These are phyloP conservation scores for Spergularia marina DNA, from an alignment of 148 eudicot genomes.

Conservation along the genomic window DNA sequence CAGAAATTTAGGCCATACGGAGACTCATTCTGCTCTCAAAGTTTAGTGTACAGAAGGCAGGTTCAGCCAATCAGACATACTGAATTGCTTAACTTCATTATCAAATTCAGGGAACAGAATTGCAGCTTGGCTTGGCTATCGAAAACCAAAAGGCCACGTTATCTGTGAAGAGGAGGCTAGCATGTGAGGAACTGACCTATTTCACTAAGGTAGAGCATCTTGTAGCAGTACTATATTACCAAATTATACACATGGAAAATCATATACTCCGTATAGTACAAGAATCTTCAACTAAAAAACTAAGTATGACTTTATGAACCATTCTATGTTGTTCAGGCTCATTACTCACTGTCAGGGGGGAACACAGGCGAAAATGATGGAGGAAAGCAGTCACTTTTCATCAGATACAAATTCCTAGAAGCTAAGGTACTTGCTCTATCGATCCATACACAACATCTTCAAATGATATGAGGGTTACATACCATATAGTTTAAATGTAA, in stretches of 20 bases:
- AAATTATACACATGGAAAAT: background rate
- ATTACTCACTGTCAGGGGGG: conserved; percentile 50
- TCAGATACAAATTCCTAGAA: conserved; percentile 87
- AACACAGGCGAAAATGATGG: conserved; percentile 28
- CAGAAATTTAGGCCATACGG: background rate
- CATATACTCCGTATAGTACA: too few species aligned
- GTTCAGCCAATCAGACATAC: background rate
- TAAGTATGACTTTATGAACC: background rate
- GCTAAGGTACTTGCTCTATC: conserved; percentile 55
- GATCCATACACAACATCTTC: background rate
- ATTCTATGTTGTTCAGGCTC: conserved; percentile 47
- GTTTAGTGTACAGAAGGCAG: background rate
- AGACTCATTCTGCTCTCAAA: background rate
- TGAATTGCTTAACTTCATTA: background rate
- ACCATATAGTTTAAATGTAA: background rate
- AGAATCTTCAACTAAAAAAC: background rate
- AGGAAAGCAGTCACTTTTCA: conserved; percentile 68
- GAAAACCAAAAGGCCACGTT: conserved; percentile 77
- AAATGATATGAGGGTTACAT: background rate
- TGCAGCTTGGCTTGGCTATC: conserved; percentile 84
- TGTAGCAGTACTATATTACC: background rate
- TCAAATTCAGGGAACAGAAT: conserved; percentile 74
- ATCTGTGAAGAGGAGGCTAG: conserved; percentile 89
- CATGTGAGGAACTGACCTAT: conserved; percentile 77
- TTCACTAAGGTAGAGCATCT: conserved; percentile 59